Percentiles rank a stretch among this genome's conserved stretches.
Evolutionary conservation across 75 land plant genomes (phyloP).

Genomic region (Pinus albicaulis): DNA sequence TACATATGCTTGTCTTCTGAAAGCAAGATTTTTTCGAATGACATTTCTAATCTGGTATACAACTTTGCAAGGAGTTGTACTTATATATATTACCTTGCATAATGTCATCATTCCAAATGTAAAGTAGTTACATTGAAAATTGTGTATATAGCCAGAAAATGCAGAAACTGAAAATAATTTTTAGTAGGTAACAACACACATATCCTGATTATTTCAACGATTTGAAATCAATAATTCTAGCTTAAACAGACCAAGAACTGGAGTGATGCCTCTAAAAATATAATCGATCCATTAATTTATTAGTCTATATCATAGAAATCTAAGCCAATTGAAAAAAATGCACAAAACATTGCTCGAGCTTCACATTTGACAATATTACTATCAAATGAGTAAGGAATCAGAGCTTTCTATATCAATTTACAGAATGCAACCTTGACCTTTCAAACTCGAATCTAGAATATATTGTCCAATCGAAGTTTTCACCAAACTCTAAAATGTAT

Average conservation of each 20-base stretch:
- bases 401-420: not conserved
- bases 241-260: too few species aligned
- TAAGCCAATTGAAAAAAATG: too few species aligned
- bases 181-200: not conserved
- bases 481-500: slow-evolving; percentile 33
- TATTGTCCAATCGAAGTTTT: slow-evolving; percentile 23
- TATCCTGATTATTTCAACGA: not conserved
- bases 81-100: not conserved
- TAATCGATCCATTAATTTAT: too few species aligned
- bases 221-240: not conserved
- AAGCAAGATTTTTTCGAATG: not conserved
- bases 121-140: not conserved
- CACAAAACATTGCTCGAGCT: too few species aligned
- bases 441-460: slow-evolving; percentile 29
- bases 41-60: not conserved
- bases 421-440: slow-evolving; percentile 10
- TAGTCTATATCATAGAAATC: too few species aligned
- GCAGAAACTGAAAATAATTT: not conserved
- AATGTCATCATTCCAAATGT: not conserved
- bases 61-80: not conserved
- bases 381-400: not conserved
- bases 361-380: not conserved
- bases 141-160: not conserved
- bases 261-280: too few species aligned
- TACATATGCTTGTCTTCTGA: not conserved